Percentiles rank a stretch among this genome's conserved stretches.
phyloP scores from a whole-genome alignment of 768 basidiomycete species.

The Sarcomyxa edulis region DNA sequence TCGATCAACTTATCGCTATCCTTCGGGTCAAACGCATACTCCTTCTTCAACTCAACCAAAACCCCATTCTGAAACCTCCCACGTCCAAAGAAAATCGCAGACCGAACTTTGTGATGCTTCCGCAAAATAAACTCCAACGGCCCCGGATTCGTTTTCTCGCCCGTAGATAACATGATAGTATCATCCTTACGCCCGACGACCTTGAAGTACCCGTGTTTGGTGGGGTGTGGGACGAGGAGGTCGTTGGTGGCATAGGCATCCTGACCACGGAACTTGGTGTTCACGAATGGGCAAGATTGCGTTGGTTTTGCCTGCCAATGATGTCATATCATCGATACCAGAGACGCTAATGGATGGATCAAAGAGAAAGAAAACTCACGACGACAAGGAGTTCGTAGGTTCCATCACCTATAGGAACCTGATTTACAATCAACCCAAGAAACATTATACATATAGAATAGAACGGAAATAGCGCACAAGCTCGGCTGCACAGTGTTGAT shows the following conservation, averaged over 20 bases:
- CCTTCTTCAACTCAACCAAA: conserved; percentile 23
- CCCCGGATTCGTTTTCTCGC: conserved; percentile 16
- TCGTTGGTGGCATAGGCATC: conserved; percentile 17
- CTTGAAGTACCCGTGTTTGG: conserved; percentile 14
- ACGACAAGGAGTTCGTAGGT: conserved; percentile 1
- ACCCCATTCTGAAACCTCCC: conserved; percentile 27
- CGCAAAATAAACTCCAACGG: conserved; percentile 25
- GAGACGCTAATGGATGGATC: too few species aligned
- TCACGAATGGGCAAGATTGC: conserved; percentile 3
- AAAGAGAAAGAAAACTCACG: not conserved
- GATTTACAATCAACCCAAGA: too few species aligned
- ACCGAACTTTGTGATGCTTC: conserved; percentile 18
- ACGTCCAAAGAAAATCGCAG: conserved; percentile 28
- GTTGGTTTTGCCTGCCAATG: conserved; percentile 2
- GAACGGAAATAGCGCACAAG: too few species aligned
- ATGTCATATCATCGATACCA: too few species aligned
- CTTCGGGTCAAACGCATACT: conserved; percentile 19
- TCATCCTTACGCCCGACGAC: conserved; percentile 19
- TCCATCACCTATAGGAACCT: conserved; percentile 1
- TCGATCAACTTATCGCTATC: conserved; percentile 16
- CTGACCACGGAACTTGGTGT: conserved; percentile 9
- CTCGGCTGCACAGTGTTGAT: not conserved
- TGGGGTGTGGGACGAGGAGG: conserved; percentile 21
- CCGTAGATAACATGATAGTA: conserved; percentile 16
- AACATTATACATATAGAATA: too few species aligned